Conservation (phyloP, 1,139 yeast genomes). For the Blastobotrys aristatus region DNA sequence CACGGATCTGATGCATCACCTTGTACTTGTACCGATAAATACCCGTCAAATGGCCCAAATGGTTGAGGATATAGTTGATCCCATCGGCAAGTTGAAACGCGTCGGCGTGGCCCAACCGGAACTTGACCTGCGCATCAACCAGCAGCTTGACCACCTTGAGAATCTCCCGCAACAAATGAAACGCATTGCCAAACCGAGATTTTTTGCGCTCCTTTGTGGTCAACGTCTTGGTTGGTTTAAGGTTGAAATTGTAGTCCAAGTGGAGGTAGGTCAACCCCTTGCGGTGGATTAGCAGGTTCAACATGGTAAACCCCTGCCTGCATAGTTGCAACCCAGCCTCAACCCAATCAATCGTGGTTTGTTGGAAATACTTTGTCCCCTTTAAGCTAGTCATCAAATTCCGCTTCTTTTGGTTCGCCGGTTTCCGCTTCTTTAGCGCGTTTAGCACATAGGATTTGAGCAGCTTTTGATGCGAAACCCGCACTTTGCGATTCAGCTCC, state of each 20-base stretch:
- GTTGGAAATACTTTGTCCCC: slow-evolving; percentile 82
- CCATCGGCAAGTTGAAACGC: slow-evolving; percentile 96
- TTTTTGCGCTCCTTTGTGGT: slow-evolving; percentile 96
- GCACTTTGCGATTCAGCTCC: slow-evolving; percentile 64
- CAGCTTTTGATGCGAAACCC: slow-evolving; percentile 82
- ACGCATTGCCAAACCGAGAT: slow-evolving; percentile 94
- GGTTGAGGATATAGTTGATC: slow-evolving; percentile 80
- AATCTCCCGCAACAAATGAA: slow-evolving; percentile 87
- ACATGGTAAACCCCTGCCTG: slow-evolving; percentile 90
- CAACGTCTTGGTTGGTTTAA: slow-evolving; percentile 92
- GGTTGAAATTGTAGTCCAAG: slow-evolving; percentile 88
- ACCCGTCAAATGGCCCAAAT: slow-evolving; percentile 93
- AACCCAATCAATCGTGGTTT: slow-evolving; percentile 94
- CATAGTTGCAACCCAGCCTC: slow-evolving; percentile 96
- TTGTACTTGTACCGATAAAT: slow-evolving; percentile 94
- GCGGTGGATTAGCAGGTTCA: slow-evolving; percentile 81
- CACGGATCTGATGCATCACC: slow-evolving; percentile 97
- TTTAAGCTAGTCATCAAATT: slow-evolving; percentile 64
- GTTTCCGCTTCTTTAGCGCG: slow-evolving; percentile 46
- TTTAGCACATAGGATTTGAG: slow-evolving; percentile 70
- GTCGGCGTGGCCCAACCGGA: slow-evolving; percentile 82
- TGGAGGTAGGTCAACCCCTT: slow-evolving; percentile 90
- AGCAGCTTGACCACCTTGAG: slow-evolving; percentile 73
- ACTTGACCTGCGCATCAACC: slow-evolving; percentile 93
- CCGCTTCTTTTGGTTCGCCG: slow-evolving; percentile 44